Percentiles rank a stretch among this genome's conserved stretches.
These are phyloP conservation scores for Ziziphus jujuba DNA, from an alignment of 306 rosid species.

Conservation along the genomic window DNA sequence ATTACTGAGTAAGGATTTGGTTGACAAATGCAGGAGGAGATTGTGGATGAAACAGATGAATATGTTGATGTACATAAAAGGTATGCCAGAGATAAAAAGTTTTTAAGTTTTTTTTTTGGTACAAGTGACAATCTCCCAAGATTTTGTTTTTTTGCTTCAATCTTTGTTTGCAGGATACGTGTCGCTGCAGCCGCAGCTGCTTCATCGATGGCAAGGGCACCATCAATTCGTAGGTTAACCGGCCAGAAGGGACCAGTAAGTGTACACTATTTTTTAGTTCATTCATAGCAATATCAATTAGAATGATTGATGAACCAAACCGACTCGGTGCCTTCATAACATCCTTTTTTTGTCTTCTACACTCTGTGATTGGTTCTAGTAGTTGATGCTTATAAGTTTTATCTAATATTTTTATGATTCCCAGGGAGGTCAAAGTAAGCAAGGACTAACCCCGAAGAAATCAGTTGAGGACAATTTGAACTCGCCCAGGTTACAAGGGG, in stretches of 20 bases:
- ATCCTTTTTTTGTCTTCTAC: background rate
- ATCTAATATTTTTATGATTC: slow-evolving; percentile 21
- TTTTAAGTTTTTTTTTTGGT: background rate
- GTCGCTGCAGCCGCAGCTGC: slow-evolving; percentile 99
- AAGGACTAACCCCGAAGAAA: slow-evolving; percentile 47
- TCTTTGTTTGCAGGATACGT: slow-evolving; percentile 69
- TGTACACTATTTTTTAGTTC: slow-evolving; percentile 13
- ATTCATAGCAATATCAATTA: too few species aligned
- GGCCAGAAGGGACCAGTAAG: slow-evolving; percentile 61
- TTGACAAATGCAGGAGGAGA: slow-evolving; percentile 73
- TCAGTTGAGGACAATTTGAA: slow-evolving; percentile 37
- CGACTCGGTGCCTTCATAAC: too few species aligned
- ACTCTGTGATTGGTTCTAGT: background rate
- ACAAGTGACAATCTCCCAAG: background rate
- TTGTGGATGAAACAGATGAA: slow-evolving; percentile 96
- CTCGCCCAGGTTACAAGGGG: slow-evolving; percentile 27
- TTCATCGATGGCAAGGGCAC: slow-evolving; percentile 85
- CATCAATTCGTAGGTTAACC: slow-evolving; percentile 71
- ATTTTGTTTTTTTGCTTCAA: slow-evolving; percentile 3
- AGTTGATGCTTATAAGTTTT: slow-evolving; percentile 7
- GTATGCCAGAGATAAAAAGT: slow-evolving; percentile 31
- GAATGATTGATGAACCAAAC: too few species aligned
- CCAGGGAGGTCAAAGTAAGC: slow-evolving; percentile 69
- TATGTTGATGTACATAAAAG: slow-evolving; percentile 97
- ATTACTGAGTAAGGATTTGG: slow-evolving; percentile 12